Conservation (phyloP, 805 yeast species). For the Candida tallmaniae region DNA sequence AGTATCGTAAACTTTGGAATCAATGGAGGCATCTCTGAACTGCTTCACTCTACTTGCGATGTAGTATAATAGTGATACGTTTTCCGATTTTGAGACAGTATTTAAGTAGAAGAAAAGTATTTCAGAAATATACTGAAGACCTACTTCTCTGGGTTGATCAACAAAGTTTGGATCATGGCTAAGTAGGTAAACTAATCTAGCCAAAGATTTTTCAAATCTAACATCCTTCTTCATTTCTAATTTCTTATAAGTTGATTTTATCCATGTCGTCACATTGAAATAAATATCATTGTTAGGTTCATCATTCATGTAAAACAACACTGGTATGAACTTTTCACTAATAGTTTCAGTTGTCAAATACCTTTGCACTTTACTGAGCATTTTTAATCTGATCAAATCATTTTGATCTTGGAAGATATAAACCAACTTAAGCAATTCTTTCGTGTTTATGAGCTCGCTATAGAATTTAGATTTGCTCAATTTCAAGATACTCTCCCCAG, state of each 20-base stretch:
- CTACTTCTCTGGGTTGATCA: slow-evolving; percentile 15
- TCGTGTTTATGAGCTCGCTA: slow-evolving; percentile 48
- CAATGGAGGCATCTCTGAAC: slow-evolving; percentile 54
- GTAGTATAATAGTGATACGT: slow-evolving; percentile 69
- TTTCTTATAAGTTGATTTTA: slow-evolving; percentile 51
- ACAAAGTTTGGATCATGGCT: slow-evolving; percentile 61
- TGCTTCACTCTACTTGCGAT: slow-evolving; percentile 76
- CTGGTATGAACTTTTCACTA: slow-evolving; percentile 62
- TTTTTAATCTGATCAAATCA: slow-evolving; percentile 48
- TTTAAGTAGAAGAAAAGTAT: slow-evolving; percentile 59
- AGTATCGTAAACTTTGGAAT: slow-evolving; percentile 22
- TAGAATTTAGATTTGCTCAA: slow-evolving; percentile 53
- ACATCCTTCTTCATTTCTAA: slow-evolving; percentile 33
- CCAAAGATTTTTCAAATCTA: slow-evolving; percentile 60
- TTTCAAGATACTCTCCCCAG: slow-evolving; percentile 63
- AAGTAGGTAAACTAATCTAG: slow-evolving; percentile 62
- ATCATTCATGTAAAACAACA: slow-evolving; percentile 69
- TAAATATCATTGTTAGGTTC: slow-evolving; percentile 60
- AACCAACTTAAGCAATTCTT: slow-evolving; percentile 48
- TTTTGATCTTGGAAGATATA: slow-evolving; percentile 66
- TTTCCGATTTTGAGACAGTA: slow-evolving; percentile 57
- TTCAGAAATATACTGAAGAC: slow-evolving; percentile 39
- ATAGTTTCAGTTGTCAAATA: slow-evolving; percentile 48
- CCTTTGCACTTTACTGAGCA: slow-evolving; percentile 48
- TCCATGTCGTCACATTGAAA: slow-evolving; percentile 61